Evolutionary conservation across 306 rosid species (phyloP).

Genomic region (Fagus sylvatica): DNA sequence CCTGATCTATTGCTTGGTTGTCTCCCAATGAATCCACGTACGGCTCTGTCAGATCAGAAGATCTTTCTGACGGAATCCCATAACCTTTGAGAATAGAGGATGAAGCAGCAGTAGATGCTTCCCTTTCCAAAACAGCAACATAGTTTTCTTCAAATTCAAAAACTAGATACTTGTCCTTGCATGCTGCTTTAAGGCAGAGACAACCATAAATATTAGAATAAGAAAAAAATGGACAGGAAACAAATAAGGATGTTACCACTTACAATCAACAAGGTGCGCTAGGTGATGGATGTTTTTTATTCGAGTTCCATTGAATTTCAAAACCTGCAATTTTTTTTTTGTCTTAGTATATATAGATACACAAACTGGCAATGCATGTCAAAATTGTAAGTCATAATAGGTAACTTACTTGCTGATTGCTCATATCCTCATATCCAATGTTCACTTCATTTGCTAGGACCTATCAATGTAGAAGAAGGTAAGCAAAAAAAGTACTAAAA

Average conservation of each 20-base stretch:
- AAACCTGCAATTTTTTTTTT: conserved; percentile 59
- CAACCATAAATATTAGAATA: conserved; percentile 18
- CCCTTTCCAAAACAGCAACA: conserved; percentile 76
- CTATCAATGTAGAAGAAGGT: conserved; percentile 35
- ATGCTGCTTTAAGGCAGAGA: conserved; percentile 54
- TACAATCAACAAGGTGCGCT: conserved; percentile 86
- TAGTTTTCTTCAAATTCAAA: conserved; percentile 91
- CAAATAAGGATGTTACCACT: conserved; percentile 33
- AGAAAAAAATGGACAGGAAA: not conserved
- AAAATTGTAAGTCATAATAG: not conserved
- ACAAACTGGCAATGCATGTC: not conserved
- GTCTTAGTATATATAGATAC: conserved; percentile 1
- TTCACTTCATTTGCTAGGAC: conserved; percentile 89
- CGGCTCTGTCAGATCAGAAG: conserved; percentile 75
- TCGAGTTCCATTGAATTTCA: conserved; percentile 76
- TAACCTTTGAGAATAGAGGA: conserved; percentile 74
- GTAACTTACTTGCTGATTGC: conserved; percentile 85
- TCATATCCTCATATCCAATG: conserved; percentile 93
- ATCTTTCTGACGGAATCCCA: conserved; percentile 88
- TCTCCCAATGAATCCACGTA: conserved; percentile 53
- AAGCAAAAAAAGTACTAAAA: not conserved
- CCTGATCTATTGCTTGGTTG: conserved; percentile 41
- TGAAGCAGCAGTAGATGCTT: conserved; percentile 60
- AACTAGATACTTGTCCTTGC: conserved; percentile 68
- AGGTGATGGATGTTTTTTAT: conserved; percentile 85